Base-by-base conservation (phyloP, 345 rosid species). In the Passiflora organensis region DNA sequence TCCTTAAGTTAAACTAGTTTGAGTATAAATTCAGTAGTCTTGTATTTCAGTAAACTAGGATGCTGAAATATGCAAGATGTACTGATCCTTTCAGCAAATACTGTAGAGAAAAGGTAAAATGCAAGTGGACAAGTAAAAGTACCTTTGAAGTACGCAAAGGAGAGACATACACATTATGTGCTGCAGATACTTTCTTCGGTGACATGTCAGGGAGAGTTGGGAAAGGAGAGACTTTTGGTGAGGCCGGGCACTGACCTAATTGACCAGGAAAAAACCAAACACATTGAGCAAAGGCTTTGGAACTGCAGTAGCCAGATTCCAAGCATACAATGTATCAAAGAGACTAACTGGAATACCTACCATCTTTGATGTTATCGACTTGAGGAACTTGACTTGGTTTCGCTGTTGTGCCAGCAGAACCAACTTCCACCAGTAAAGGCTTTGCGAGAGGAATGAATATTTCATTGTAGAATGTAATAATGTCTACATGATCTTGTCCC, bases 201-300 rank as follows among this genome's bases (percentile, higher is more conserved):
- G 98, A 91, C 98, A 91, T 88, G 66, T 91, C 96, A 32, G 98
- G 98, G 45, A 91, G 88, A 71, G 63, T 80, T 55, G 96, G 95
- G 65, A 91, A 91, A 53, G 84, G 73, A 46, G 89, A 74, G 44
- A 82, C 78, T 68, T 83, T 86, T 28, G 98, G 98, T 16, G 96
- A 88, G 68, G 85, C 93, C 10, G 95, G 95, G 60, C 93, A 80
- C 49, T 69, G 86, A 72, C 86, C 96, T 91, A 58, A 34, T 64
- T 38, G 39, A 43, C n/a, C 42, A 63, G 44, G 21, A 43, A 58
- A 62, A 42, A 53, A 60, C 36, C 23, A 21, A 56, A 53, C 22
- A 17, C 39, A 64, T 56, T 60, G 53, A 60, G 49, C 36, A 57
- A 38, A 21, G 48, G 32, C 58, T 58, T n/a, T 25, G 34, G 15